Evolutionary conservation across 2,329 filamentous ascomycete genomes (phyloP).

Genomic region (Colletotrichum endophyticum): DNA sequence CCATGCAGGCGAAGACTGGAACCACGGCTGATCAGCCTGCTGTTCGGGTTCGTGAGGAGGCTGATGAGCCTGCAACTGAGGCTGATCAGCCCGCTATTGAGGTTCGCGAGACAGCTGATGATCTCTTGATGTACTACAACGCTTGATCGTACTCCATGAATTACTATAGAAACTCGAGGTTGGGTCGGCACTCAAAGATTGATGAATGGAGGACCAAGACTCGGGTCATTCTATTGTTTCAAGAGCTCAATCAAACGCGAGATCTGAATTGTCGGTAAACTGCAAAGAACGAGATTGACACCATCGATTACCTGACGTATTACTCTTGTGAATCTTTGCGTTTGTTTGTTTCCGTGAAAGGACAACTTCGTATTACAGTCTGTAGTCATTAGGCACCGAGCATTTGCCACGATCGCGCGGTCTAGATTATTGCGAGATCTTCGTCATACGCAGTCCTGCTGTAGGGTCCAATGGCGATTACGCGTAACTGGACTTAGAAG

Average conservation of each 20-base stretch:
- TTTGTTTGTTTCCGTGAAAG: neutral
- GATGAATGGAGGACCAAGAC: neutral
- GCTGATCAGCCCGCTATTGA: neutral
- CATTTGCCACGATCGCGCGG: neutral
- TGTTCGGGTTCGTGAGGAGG: neutral
- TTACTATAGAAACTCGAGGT: neutral
- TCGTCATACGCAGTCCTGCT: neutral
- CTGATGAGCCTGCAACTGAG: neutral
- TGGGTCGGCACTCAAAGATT: neutral
- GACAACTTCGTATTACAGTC: neutral
- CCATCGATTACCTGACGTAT: neutral
- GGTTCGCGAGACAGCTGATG: neutral
- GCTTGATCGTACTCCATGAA: neutral
- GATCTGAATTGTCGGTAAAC: neutral
- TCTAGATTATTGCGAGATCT: neutral
- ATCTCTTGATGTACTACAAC: neutral
- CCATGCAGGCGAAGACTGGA: neutral
- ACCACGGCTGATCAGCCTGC: neutral
- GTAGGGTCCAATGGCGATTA: neutral
- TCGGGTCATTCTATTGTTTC: neutral
- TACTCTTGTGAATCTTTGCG: neutral
- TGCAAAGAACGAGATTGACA: neutral
- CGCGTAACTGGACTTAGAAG: neutral
- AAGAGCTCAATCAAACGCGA: neutral
- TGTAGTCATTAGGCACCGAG: no score